These are phyloP conservation scores for Fraxinus anomala DNA, from an alignment of 257 asterid species.

Conservation along the genomic window DNA sequence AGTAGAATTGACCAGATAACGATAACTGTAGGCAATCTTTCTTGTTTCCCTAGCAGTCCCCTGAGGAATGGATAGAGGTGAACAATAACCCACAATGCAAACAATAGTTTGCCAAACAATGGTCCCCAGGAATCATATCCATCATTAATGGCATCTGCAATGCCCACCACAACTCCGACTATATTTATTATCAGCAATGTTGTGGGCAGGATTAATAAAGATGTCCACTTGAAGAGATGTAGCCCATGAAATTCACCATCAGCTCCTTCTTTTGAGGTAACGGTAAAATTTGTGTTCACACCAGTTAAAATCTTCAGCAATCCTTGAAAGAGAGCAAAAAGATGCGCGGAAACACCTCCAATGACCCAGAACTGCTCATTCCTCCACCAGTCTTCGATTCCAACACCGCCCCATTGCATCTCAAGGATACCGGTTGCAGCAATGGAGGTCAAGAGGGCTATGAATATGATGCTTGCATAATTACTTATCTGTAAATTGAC, in stretches of 20 bases:
- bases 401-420: constrained; percentile 97
- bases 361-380: constrained; percentile 98
- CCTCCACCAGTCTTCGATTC: constrained; percentile 96
- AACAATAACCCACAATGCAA: constrained; percentile 85
- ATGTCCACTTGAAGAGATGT: constrained; percentile 83
- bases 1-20: constrained; percentile 82
- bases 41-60: constrained; percentile 78
- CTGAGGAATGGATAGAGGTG: constrained; percentile 92
- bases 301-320: constrained; percentile 85
- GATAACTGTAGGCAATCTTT: constrained; percentile 77
- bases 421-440: constrained; percentile 85
- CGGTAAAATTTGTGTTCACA: constrained; percentile 77
- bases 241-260: constrained; percentile 76
- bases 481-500: constrained; percentile 68
- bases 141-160: constrained; percentile 75
- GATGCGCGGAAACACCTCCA: constrained; percentile 82
- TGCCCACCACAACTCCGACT: constrained; percentile 73
- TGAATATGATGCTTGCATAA: constrained; percentile 75
- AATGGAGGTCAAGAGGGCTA: constrained; percentile 76
- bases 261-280: constrained; percentile 86
- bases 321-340: constrained; percentile 87
- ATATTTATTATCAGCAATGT: constrained; percentile 71
- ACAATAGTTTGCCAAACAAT: constrained; percentile 69
- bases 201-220: constrained; percentile 70
- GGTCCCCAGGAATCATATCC: constrained; percentile 98